A percentile compares a stretch with the other conserved stretches of the same genome.
Conservation (phyloP, 2,329 filamentous ascomycete species). For the Calonectria pteridis region DNA sequence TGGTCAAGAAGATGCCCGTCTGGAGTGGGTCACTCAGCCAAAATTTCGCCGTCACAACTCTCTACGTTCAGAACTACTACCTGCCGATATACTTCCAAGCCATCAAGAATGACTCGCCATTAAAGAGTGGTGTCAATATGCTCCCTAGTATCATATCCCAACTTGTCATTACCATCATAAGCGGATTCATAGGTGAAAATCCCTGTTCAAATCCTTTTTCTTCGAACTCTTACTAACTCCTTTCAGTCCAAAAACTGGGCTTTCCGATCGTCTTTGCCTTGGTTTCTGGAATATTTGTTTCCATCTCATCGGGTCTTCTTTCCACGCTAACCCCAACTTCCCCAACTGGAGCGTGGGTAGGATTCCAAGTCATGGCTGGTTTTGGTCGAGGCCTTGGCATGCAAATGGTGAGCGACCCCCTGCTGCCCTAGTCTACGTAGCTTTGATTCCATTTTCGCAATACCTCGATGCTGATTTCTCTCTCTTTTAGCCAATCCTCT, state of each 20-base stretch:
- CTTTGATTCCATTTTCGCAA: background rate
- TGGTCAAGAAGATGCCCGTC: background rate
- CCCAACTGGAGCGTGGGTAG: background rate
- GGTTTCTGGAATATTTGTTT: background rate
- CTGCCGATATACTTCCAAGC: slow-evolving; percentile 8
- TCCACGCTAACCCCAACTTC: background rate
- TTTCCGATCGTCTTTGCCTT: background rate
- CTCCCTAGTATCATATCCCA: slow-evolving; percentile 1
- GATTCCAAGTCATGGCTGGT: background rate
- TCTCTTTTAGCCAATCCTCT: background rate
- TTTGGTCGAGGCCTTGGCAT: slow-evolving; percentile 4
- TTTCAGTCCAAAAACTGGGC: background rate
- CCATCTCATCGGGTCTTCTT: background rate
- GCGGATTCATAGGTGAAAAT: background rate
- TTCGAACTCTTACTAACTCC: background rate
- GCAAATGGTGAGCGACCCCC: background rate
- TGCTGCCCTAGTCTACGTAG: background rate
- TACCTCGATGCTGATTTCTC: background rate
- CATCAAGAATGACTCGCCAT: background rate
- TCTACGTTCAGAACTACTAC: background rate
- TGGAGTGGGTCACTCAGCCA: slow-evolving; percentile 2
- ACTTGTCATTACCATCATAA: background rate
- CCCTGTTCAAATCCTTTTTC: background rate
- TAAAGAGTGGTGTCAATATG: slow-evolving; percentile 1
- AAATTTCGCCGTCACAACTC: background rate